Evolutionary conservation across 768 basidiomycete genomes (phyloP), one percentile per base, ranked within the genome.

Genomic region (Mycena alexandri): DNA sequence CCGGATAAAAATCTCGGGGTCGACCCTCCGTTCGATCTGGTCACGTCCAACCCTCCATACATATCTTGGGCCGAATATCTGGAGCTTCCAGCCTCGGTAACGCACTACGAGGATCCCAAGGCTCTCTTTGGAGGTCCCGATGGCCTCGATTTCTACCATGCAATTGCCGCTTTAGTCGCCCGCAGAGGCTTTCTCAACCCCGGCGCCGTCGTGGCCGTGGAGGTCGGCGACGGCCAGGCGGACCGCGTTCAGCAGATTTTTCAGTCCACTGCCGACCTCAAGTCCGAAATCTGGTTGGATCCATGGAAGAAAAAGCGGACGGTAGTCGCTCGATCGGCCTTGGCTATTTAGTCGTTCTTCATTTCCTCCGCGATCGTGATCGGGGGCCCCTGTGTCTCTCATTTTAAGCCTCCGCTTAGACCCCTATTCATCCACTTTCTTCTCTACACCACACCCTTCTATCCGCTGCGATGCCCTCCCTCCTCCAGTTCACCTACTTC

Each of bases 31-130:
- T 93, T 90, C 79, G 90, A 94, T 79, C 80, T 96, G 63, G 81
- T 96, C 73, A 94, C 94, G 13, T 87, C 90, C 17, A 96, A 96
- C 79, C 93, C 93, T 25, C 93, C 94, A 12, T 98, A 98, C 79
- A 93, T 98, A 70, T 83, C 95, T 42, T 83, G 77, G 68, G 71
- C 78, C 43, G 90, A 92, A 65, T 96, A 90, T 75, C 78, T 86
- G 47, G 57, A 73, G 24, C 85, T 98, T 38, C 86, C 91, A 10
- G 66, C 74, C n/a, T 90, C 89, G 53, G 96, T 98, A 59, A 86
- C 80, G 56, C 82, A 86, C 58, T 93, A 87, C 75, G 97, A 99
- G 78, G 95, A 96, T 79, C 87, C 84, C 11, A 83, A 81, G 17
- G 96, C 96, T 13, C 86, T 98, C 24, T 83, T 95, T 47, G 95